These are phyloP conservation scores for Trichopus zeylanicus DNA, from an alignment of 116 monocot genomes.

Conservation along the genomic window DNA sequence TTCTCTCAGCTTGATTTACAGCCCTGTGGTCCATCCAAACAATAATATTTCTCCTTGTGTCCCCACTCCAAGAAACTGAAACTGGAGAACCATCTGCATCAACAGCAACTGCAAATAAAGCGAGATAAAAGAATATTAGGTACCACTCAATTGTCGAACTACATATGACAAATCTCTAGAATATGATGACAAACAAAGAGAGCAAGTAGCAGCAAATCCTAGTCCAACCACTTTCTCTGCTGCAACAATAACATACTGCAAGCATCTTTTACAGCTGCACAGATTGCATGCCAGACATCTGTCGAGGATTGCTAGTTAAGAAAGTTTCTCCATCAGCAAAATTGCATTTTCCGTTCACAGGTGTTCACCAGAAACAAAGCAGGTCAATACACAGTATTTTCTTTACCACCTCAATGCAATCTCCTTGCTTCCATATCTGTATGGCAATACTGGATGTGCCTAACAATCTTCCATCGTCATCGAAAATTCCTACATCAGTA, in stretches of 20 bases:
- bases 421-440: conserved; percentile 92
- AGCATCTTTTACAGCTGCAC: conserved; percentile 91
- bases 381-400: not conserved
- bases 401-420: conserved; percentile 72
- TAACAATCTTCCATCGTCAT: conserved; percentile 55
- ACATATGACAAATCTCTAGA: not conserved
- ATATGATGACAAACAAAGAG: conserved; percentile 58
- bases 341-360: not conserved
- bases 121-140: not conserved
- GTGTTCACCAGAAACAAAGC: not conserved
- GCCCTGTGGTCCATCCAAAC: conserved; percentile 99
- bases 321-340: conserved; percentile 1
- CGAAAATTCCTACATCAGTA: conserved; percentile 73
- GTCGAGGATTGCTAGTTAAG: conserved; percentile 90
- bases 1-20: conserved; percentile 76
- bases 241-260: conserved; percentile 48
- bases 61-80: conserved; percentile 89
- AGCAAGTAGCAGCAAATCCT: conserved; percentile 96
- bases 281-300: conserved; percentile 94
- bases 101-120: conserved; percentile 66
- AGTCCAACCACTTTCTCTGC: conserved; percentile 64
- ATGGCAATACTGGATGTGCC: conserved; percentile 77
- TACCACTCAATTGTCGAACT: not conserved
- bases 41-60: conserved; percentile 84
- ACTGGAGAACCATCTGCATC: conserved; percentile 94